Evolutionary conservation across 2,329 filamentous ascomycete genomes (phyloP).

Genomic region (Magnaporthales sp.): DNA sequence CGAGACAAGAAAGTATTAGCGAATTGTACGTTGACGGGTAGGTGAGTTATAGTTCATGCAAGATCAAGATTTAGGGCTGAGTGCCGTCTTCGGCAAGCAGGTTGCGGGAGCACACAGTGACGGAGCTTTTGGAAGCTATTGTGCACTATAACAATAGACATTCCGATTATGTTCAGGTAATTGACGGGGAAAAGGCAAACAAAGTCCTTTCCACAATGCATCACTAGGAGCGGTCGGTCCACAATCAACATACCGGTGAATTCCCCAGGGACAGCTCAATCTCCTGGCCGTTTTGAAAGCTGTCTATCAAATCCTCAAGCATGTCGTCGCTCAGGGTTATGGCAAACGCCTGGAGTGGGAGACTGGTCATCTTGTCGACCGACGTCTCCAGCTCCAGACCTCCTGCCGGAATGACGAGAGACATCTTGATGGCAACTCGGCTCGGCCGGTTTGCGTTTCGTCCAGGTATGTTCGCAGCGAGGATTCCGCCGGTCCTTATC

Average conservation of each 20-base stretch:
- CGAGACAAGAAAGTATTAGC: background rate
- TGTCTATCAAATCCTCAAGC: slow-evolving; percentile 55
- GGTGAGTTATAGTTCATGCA: background rate
- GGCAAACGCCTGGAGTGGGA: slow-evolving; percentile 48
- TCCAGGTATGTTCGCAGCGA: background rate
- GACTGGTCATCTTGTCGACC: slow-evolving; percentile 30
- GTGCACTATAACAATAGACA: background rate
- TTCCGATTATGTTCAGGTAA: background rate
- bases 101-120: background rate
- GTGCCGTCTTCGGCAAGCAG: background rate
- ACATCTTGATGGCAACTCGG: slow-evolving; percentile 16
- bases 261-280: slow-evolving; percentile 49
- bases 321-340: slow-evolving; percentile 48
- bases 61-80: background rate
- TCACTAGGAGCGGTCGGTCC: slow-evolving; percentile 6
- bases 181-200: background rate
- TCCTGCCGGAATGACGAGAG: slow-evolving; percentile 45
- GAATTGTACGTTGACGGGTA: background rate
- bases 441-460: background rate
- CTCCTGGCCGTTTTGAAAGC: slow-evolving; percentile 45
- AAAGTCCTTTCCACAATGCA: background rate
- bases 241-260: slow-evolving; percentile 45
- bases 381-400: slow-evolving; percentile 49
- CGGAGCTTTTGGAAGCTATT: background rate
- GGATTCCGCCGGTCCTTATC: background rate